These are phyloP conservation scores for Avena atlantica DNA, from an alignment of 176 grass and related monocot genomes.

Conservation along the genomic window DNA sequence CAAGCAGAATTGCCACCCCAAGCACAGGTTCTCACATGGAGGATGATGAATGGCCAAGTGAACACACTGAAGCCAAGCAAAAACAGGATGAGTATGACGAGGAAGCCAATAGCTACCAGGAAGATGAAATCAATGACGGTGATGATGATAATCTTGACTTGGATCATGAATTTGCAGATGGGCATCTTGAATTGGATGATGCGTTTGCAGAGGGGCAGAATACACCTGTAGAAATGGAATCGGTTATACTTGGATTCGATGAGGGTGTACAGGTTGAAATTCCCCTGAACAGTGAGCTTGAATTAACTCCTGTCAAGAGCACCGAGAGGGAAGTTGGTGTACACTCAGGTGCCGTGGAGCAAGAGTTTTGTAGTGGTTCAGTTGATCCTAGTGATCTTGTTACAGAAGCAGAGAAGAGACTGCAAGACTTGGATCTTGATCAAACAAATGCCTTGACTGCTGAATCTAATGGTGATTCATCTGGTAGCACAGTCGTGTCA, in stretches of 20 bases:
- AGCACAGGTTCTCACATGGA: constrained; percentile 61
- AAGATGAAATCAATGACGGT: constrained; percentile 67
- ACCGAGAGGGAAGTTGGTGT: constrained; percentile 52
- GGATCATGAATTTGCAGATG: constrained; percentile 58
- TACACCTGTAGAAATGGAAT: constrained; percentile 61
- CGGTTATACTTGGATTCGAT: constrained; percentile 93
- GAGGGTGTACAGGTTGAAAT: constrained; percentile 94
- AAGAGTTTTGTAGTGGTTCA: constrained; percentile 46
- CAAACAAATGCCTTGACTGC: constrained; percentile 43
- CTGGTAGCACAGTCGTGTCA: constrained; percentile 44
- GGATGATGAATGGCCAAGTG: constrained; percentile 77
- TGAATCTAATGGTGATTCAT: constrained; percentile 48
- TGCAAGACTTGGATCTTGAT: constrained; percentile 71
- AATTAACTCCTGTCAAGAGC: constrained; percentile 58
- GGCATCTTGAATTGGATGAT: constrained; percentile 62
- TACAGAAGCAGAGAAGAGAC: constrained; percentile 65
- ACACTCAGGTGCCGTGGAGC: constrained; percentile 47
- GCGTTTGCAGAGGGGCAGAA: constrained; percentile 57
- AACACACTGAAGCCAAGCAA: constrained; percentile 60
- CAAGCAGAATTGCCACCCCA: constrained; percentile 57
- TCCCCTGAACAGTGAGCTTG: constrained; percentile 65
- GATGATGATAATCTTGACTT: constrained; percentile 70
- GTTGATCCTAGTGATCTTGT: constrained; percentile 46
- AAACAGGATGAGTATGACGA: constrained; percentile 77
- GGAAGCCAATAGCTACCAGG: constrained; percentile 64